phyloP scores from a whole-genome alignment of 139 green algal species.

The Chlorella vulgaris region DNA sequence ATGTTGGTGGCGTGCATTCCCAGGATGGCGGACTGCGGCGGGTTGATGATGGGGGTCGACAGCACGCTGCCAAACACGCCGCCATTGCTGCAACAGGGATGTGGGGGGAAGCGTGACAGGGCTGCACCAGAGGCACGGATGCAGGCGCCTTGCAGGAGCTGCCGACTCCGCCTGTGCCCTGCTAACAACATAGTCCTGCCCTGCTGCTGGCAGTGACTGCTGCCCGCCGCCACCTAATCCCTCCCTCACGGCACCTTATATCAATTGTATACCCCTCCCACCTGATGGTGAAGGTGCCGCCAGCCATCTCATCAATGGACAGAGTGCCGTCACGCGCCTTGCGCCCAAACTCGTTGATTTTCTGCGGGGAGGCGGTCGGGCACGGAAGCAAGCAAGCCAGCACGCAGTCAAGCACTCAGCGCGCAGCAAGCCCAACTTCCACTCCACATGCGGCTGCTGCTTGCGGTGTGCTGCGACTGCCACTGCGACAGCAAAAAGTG shows the following conservation, averaged over 20 bases:
- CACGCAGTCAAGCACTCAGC: not conserved
- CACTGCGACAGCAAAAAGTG: no score
- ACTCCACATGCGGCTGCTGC: no score
- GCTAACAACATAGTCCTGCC: no score
- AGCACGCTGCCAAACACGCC: constrained; percentile 97
- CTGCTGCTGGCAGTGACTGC: no score
- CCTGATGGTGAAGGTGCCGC: constrained; percentile 99
- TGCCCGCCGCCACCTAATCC: no score
- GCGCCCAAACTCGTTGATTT: constrained; percentile 86
- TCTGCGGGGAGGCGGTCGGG: constrained; percentile 36
- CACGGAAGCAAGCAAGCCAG: not conserved
- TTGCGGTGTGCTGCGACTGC: no score
- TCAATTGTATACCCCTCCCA: no score
- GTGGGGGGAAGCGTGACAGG: not conserved
- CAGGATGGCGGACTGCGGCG: constrained; percentile 91
- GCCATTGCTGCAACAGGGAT: constrained; percentile 81
- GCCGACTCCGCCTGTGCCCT: no score
- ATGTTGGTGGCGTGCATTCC: constrained; percentile 98
- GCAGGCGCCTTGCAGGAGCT: no score
- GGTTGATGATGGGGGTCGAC: constrained; percentile 99
- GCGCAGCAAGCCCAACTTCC: no score
- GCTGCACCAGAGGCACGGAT: not conserved
- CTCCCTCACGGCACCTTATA: not conserved
- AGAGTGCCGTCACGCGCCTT: constrained; percentile 96
- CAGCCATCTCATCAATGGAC: constrained; percentile 98